Conservation (phyloP, 768 basidiomycete species). For the Tricholoma matsutake region DNA sequence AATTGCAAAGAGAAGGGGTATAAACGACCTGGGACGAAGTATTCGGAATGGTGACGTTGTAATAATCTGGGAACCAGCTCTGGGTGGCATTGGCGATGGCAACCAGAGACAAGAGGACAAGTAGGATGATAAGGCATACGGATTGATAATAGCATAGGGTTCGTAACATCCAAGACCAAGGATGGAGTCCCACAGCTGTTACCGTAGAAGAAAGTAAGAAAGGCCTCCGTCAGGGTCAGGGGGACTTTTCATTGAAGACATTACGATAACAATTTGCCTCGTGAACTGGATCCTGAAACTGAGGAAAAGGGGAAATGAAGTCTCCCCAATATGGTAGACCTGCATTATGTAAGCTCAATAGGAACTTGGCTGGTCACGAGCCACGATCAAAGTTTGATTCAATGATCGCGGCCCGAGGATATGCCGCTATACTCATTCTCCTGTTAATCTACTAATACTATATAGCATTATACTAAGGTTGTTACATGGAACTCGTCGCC, state of each 20-base stretch:
- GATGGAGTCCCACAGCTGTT: not conserved
- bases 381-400: no score
- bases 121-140: not conserved
- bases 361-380: no score
- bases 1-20: constrained; percentile 44
- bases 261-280: not conserved
- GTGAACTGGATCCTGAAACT: not conserved
- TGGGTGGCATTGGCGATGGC: constrained; percentile 5
- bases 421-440: no score
- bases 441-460: no score
- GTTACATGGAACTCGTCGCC: no score
- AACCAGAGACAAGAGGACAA: constrained; percentile 7
- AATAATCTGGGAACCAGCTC: constrained; percentile 17
- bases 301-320: not conserved
- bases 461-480: no score
- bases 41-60: constrained; percentile 37
- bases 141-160: not conserved
- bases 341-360: no score
- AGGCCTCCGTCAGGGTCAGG: not conserved
- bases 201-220: not conserved
- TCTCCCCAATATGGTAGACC: not conserved
- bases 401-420: no score
- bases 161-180: not conserved
- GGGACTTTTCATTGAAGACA: not conserved
- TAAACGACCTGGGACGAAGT: constrained; percentile 41